These are phyloP conservation scores for Cunninghamia lanceolata DNA, from an alignment of 75 land plant genomes.

Conservation along the genomic window DNA sequence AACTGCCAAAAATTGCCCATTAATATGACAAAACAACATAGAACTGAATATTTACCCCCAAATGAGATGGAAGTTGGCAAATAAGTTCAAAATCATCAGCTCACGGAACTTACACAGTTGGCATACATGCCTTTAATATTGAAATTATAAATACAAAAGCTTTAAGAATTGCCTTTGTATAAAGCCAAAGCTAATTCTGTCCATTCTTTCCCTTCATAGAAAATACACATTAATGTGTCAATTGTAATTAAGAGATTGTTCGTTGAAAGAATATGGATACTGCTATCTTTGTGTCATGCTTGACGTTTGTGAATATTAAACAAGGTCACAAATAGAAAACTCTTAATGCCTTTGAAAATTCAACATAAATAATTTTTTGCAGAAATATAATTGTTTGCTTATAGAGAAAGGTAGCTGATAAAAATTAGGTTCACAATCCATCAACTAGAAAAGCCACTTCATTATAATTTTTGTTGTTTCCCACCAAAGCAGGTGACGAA, in stretches of 20 bases:
- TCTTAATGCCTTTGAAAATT: not conserved
- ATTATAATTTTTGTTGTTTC: not conserved
- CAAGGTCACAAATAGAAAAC: not conserved
- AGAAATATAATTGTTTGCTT: not conserved
- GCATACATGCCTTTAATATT: not conserved
- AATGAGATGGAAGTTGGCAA: not conserved
- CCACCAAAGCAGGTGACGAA: not conserved
- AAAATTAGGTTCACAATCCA: not conserved
- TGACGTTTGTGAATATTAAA: not conserved
- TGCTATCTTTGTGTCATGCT: not conserved
- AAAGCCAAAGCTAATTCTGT: not conserved
- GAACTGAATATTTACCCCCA: not conserved
- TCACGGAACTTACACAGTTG: not conserved
- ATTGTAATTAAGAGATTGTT: not conserved
- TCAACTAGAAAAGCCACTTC: not conserved
- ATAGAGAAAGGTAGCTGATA: not conserved
- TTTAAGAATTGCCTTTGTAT: not conserved
- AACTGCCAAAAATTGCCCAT: too few species aligned
- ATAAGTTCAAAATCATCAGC: not conserved
- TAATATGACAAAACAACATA: not conserved
- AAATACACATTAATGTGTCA: not conserved
- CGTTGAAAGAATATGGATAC: not conserved
- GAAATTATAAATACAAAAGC: not conserved
- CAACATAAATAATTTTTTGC: not conserved
- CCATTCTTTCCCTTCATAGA: not conserved